A percentile compares a stretch with the other conserved stretches of the same genome.
Conservation (phyloP, 2,329 filamentous ascomycete species). For the Colletotrichum chrysophilum region DNA sequence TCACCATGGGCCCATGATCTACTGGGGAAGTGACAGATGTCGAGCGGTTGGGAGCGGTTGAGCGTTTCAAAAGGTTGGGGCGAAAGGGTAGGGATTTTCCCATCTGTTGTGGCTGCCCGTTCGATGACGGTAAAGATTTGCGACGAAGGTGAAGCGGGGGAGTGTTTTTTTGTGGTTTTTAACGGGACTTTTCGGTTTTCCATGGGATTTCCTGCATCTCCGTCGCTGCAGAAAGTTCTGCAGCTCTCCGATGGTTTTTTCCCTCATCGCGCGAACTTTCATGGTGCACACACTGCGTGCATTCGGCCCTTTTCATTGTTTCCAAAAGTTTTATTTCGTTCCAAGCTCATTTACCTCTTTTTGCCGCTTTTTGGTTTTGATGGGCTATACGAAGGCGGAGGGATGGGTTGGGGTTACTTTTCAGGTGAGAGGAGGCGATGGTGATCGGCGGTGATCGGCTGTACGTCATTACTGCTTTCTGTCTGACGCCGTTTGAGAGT, state of each 20-base stretch:
- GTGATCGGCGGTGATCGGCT: slow-evolving; percentile 21
- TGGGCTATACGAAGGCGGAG: neutral
- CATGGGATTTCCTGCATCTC: neutral
- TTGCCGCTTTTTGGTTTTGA: neutral
- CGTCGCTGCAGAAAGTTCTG: neutral
- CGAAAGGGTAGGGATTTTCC: neutral
- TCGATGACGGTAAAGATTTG: neutral
- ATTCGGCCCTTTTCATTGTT: neutral
- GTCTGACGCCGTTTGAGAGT: neutral
- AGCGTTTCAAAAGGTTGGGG: neutral
- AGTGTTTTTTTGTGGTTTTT: neutral
- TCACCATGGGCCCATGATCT: neutral
- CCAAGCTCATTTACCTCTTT: neutral
- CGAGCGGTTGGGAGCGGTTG: neutral
- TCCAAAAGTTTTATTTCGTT: neutral
- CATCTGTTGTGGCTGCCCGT: neutral
- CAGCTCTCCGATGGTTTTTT: neutral
- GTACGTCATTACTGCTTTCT: neutral
- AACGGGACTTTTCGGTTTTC: neutral
- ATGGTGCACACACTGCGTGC: neutral
- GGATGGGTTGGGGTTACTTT: neutral
- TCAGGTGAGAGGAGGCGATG: slow-evolving; percentile 14
- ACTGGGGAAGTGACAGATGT: neutral
- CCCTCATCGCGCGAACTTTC: neutral
- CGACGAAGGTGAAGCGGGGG: neutral